Evolutionary conservation across 2,329 filamentous ascomycete species (phyloP).

Genomic region (Aspergillus japonicus): DNA sequence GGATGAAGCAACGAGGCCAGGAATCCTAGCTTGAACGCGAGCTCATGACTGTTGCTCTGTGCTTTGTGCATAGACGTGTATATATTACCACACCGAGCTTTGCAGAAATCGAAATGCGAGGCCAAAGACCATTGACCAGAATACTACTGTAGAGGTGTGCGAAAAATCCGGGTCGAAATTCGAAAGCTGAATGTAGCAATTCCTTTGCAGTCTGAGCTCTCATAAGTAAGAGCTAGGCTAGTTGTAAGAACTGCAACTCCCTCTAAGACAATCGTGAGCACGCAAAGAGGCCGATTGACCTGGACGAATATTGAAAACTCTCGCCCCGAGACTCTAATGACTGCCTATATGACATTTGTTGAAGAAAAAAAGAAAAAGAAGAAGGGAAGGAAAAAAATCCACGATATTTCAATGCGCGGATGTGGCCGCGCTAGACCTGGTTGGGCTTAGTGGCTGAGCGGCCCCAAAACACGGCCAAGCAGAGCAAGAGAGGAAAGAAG

Average conservation of each 20-base stretch:
- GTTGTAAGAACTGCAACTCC: conserved; percentile 69
- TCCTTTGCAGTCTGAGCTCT: conserved; percentile 53
- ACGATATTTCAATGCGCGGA: conserved; percentile 28
- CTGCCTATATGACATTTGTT: conserved; percentile 68
- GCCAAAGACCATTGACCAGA: not conserved
- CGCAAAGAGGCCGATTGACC: conserved; percentile 80
- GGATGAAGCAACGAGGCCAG: conserved; percentile 73
- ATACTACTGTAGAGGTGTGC: not conserved
- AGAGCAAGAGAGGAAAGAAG: conserved; percentile 32
- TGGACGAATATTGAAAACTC: conserved; percentile 83
- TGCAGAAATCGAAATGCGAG: not conserved
- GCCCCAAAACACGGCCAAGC: conserved; percentile 32
- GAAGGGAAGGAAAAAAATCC: conserved; percentile 33
- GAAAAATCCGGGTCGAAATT: not conserved
- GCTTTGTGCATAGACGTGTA: not conserved
- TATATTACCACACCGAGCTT: conserved; percentile 2
- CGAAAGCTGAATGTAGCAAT: conserved; percentile 43
- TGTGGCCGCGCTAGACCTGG: conserved; percentile 31
- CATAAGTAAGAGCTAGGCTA: conserved; percentile 62
- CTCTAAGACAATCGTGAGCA: conserved; percentile 98
- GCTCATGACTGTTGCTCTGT: not conserved
- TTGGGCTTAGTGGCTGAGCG: conserved; percentile 26
- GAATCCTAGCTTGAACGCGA: conserved; percentile 5
- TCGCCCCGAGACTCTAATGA: conserved; percentile 99
- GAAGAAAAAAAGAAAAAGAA: conserved; percentile 50